Evolutionary conservation across 2,329 filamentous ascomycete species (phyloP).

Genomic region (Zymoseptoria ardabiliae): DNA sequence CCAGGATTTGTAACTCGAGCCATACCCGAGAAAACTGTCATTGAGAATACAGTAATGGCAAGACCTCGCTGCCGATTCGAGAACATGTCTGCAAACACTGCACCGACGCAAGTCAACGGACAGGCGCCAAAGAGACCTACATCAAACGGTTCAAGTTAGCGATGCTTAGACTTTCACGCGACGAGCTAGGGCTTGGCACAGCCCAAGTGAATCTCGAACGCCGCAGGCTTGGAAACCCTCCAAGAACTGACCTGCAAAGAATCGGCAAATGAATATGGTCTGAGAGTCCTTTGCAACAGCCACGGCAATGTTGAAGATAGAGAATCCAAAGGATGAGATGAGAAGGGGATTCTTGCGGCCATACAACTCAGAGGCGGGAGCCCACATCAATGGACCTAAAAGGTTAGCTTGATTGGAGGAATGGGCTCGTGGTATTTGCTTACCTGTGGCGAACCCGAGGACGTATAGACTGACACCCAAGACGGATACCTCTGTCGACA

Average conservation of each 20-base stretch:
- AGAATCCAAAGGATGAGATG: constrained; percentile 30
- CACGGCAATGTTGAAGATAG: constrained; percentile 43
- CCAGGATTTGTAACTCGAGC: neutral
- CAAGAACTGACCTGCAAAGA: constrained; percentile 26
- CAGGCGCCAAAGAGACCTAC: constrained; percentile 28
- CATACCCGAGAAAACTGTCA: constrained; percentile 25
- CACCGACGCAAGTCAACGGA: constrained; percentile 42
- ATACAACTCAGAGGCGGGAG: constrained; percentile 41
- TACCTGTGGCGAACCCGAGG: constrained; percentile 32
- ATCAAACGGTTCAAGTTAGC: neutral
- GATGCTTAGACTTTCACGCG: neutral
- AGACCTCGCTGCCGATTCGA: constrained; percentile 26
- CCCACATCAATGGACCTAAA: constrained; percentile 36
- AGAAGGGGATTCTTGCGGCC: constrained; percentile 27
- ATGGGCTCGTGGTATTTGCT: neutral
- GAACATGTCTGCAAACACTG: constrained; percentile 39
- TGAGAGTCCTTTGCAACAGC: constrained; percentile 33
- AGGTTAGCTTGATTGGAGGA: neutral
- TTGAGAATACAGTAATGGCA: constrained; percentile 32
- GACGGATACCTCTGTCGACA: constrained; percentile 34
- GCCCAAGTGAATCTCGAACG: neutral
- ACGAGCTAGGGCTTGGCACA: neutral
- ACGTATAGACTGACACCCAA: constrained; percentile 35
- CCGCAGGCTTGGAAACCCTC: neutral
- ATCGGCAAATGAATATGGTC: constrained; percentile 33